Evolutionary conservation across 2,329 filamentous ascomycete species (phyloP).

Genomic region (Stromatinia cepivora): DNA sequence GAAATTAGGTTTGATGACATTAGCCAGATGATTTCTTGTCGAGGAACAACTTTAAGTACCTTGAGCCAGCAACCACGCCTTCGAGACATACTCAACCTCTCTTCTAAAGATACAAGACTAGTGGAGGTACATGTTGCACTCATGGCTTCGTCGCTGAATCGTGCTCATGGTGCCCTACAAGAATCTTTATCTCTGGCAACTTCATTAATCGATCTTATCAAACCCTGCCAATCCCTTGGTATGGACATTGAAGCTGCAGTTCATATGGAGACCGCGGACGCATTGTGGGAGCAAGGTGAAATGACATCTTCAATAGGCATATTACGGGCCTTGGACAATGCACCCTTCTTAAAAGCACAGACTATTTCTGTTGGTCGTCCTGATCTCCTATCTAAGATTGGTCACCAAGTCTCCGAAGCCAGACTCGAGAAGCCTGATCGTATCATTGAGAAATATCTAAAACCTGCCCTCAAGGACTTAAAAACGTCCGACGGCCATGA

Average conservation of each 20-base stretch:
- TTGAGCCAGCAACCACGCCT: slow-evolving; percentile 70
- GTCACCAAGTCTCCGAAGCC: slow-evolving; percentile 84
- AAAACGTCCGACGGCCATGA: slow-evolving; percentile 67
- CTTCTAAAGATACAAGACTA: slow-evolving; percentile 62
- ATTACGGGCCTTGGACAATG: slow-evolving; percentile 70
- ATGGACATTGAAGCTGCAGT: slow-evolving; percentile 75
- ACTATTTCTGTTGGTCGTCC: slow-evolving; percentile 71
- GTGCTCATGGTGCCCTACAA: slow-evolving; percentile 78
- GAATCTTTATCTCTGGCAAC: slow-evolving; percentile 86
- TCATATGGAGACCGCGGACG: slow-evolving; percentile 80
- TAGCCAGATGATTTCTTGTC: slow-evolving; percentile 75
- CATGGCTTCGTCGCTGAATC: slow-evolving; percentile 70
- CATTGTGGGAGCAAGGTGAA: slow-evolving; percentile 93
- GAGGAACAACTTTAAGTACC: slow-evolving; percentile 79
- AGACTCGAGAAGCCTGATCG: slow-evolving; percentile 86
- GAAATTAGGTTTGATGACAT: slow-evolving; percentile 70
- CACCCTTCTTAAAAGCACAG: slow-evolving; percentile 64
- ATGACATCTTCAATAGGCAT: slow-evolving; percentile 85
- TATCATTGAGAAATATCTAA: slow-evolving; percentile 84
- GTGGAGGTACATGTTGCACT: slow-evolving; percentile 78
- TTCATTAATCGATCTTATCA: slow-evolving; percentile 75
- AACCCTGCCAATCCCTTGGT: slow-evolving; percentile 66
- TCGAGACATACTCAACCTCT: slow-evolving; percentile 59
- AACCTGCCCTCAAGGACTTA: slow-evolving; percentile 80
- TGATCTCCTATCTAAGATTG: slow-evolving; percentile 82